These are phyloP conservation scores for Myriosclerotinia scirpicola DNA, from an alignment of 2,329 filamentous ascomycete genomes.

Conservation along the genomic window DNA sequence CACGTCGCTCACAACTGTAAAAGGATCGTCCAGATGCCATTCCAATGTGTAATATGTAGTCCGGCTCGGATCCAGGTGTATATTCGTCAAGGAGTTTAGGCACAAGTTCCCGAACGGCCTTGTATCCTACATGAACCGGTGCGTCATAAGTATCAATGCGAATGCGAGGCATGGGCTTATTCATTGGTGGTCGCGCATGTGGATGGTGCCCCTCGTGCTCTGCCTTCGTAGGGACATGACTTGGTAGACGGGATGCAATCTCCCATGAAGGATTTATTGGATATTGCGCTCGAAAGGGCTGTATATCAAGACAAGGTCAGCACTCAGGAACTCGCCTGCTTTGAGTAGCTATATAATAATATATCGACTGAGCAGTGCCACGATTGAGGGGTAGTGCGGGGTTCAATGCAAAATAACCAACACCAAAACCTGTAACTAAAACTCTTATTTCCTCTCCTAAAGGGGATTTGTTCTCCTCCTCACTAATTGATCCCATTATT, in stretches of 20 bases:
- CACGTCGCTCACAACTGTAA: constrained; percentile 71
- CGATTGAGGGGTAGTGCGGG: constrained; percentile 4
- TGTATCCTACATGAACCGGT: constrained; percentile 71
- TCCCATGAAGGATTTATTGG: constrained; percentile 79
- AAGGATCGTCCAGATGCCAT: constrained; percentile 66
- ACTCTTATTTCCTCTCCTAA: constrained; percentile 54
- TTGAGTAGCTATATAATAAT: neutral
- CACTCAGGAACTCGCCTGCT: neutral
- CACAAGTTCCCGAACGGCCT: constrained; percentile 60
- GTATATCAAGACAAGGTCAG: constrained; percentile 4
- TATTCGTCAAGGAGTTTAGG: constrained; percentile 53
- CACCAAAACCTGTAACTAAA: constrained; percentile 61
- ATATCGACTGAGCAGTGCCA: neutral
- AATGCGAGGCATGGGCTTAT: constrained; percentile 48
- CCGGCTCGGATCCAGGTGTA: constrained; percentile 44
- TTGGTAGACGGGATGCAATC: constrained; percentile 69
- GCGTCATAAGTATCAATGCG: constrained; percentile 64
- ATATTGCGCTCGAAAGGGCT: constrained; percentile 75
- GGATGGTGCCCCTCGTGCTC: constrained; percentile 7
- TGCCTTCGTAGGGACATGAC: constrained; percentile 49
- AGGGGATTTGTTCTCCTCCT: neutral
- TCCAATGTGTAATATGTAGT: constrained; percentile 75
- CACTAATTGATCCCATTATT: constrained; percentile 36
- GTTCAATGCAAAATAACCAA: constrained; percentile 42
- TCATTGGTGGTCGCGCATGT: constrained; percentile 33